Conservation (phyloP, 306 rosid genomes). For the Acacia melanoxylon region DNA sequence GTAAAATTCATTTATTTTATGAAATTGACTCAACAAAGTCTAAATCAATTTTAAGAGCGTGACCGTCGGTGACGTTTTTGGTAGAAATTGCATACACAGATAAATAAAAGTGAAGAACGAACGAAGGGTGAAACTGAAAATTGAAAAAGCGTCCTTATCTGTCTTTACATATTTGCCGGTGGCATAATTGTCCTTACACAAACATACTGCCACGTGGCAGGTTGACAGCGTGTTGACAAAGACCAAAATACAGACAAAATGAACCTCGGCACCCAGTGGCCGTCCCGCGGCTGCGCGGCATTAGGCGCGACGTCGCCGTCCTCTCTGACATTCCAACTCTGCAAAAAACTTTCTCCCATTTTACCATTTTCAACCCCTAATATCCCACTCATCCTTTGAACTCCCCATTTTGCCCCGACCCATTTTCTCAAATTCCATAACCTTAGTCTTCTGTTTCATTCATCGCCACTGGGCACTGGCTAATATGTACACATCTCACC, state of each 20-base stretch:
- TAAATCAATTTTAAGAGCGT: not conserved
- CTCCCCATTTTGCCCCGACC: not conserved
- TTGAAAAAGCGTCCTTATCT: not conserved
- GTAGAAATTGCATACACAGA: no score
- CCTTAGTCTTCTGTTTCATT: conserved; percentile 44
- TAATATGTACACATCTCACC: conserved; percentile 35
- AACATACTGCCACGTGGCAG: conserved; percentile 33
- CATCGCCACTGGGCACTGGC: not conserved
- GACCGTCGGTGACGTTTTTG: not conserved
- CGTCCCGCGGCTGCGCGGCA: conserved; percentile 45
- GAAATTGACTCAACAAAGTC: not conserved
- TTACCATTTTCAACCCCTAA: not conserved
- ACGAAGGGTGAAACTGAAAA: not conserved
- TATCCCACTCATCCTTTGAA: not conserved
- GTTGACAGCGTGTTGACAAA: conserved; percentile 28
- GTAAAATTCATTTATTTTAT: not conserved
- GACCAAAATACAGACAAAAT: not conserved
- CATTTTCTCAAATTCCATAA: not conserved
- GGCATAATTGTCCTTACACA: conserved; percentile 4
- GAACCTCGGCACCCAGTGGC: not conserved
- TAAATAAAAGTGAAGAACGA: not conserved
- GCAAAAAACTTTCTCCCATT: conserved; percentile 6
- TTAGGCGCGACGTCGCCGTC: conserved; percentile 36
- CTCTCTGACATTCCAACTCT: conserved; percentile 48
- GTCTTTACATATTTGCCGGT: conserved; percentile 11